phyloP scores from a whole-genome alignment of 1,284 basidiomycete genomes.

The Ustilago loliicola region DNA sequence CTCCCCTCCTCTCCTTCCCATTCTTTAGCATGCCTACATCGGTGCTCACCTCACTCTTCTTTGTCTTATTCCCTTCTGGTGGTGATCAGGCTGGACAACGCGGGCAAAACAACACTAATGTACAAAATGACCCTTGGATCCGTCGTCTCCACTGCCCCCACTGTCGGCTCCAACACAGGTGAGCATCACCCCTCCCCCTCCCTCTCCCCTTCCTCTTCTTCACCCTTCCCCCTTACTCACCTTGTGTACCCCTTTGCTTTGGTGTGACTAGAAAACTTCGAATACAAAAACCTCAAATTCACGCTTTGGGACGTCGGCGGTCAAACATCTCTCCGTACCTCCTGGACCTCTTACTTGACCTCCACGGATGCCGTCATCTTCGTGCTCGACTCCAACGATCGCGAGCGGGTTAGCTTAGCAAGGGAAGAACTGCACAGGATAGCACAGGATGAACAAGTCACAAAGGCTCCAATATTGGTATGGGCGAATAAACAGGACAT shows the following conservation, averaged over 20 bases:
- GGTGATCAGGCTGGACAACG: conserved; percentile 71
- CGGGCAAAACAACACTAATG: conserved; percentile 73
- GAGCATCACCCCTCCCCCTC: background rate
- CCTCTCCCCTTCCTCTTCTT: background rate
- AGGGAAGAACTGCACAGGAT: conserved; percentile 72
- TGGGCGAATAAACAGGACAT: conserved; percentile 75
- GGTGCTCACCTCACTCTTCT: background rate
- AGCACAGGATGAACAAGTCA: conserved; percentile 70
- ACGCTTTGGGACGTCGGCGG: conserved; percentile 73
- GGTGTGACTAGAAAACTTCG: conserved; percentile 55
- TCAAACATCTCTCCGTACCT: conserved; percentile 72
- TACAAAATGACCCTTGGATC: conserved; percentile 74
- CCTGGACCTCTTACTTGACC: conserved; percentile 72
- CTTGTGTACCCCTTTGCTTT: background rate
- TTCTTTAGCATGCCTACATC: background rate
- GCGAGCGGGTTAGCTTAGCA: conserved; percentile 72
- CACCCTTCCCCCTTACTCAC: background rate
- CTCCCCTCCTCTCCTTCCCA: background rate
- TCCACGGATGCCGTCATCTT: conserved; percentile 73
- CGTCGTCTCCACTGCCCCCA: conserved; percentile 74
- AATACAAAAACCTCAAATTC: conserved; percentile 74
- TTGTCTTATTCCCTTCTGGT: background rate
- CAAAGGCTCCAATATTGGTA: conserved; percentile 72
- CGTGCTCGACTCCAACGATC: conserved; percentile 74
- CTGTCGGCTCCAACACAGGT: conserved; percentile 72